These are phyloP conservation scores for Ceratocystis huliohia DNA, from an alignment of 2,329 filamentous ascomycete genomes.

Conservation along the genomic window DNA sequence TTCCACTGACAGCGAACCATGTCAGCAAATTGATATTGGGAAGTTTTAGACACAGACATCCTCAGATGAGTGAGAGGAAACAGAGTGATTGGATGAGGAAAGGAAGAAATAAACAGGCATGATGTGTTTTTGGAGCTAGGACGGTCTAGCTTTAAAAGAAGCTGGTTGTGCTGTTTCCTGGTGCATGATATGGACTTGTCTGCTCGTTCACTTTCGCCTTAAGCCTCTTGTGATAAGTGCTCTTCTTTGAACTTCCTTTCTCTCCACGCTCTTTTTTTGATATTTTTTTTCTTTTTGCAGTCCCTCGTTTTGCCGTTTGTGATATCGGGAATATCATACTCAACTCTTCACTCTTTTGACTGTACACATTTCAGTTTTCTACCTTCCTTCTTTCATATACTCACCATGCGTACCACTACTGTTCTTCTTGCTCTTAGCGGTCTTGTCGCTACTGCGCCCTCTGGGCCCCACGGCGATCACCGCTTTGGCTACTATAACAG, in stretches of 20 bases:
- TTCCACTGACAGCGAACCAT: neutral
- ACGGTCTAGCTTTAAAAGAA: neutral
- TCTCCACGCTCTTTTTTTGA: neutral
- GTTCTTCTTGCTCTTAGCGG: constrained; percentile 6
- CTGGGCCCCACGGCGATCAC: neutral
- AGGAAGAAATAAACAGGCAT: neutral
- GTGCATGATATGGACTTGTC: neutral
- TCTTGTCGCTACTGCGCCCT: constrained; percentile 8
- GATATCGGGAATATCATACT: neutral
- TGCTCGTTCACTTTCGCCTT: neutral
- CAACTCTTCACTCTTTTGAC: neutral
- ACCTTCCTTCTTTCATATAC: neutral
- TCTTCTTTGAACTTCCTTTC: neutral
- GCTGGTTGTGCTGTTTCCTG: neutral
- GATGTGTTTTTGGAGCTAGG: neutral
- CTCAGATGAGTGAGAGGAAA: neutral
- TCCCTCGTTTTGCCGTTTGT: neutral
- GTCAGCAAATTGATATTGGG: neutral
- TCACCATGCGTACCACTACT: constrained; percentile 14
- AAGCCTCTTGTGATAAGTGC: constrained; percentile 10
- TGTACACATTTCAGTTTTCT: neutral
- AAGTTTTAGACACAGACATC: neutral
- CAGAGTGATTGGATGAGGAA: neutral
- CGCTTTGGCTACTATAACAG: neutral
- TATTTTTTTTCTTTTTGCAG: neutral